Base-by-base conservation (phyloP, 768 basidiomycete genomes). In the Mycena floridula region DNA sequence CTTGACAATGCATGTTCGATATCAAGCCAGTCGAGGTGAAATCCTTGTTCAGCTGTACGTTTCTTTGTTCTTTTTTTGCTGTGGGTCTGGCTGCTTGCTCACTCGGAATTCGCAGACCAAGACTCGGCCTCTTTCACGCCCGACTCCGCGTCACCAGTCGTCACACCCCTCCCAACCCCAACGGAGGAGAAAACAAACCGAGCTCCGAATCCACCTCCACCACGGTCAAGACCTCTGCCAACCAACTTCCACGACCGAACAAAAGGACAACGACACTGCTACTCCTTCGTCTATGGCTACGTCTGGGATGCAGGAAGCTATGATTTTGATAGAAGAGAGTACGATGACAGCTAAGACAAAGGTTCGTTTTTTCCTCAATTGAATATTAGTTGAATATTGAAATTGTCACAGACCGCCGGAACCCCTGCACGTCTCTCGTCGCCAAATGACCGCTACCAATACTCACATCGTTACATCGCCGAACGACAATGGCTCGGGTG, bases 391-490 rank as follows among this genome's bases (percentile, higher is more conserved):
- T 46, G 18, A 37, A 49, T 20, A 48, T 37, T n/a, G n/a, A n/a
- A n/a, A n/a, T n/a, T n/a, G n/a, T n/a, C n/a, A n/a, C n/a, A n/a
- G 20, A 30, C 13, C 41, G 38, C 43, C 6, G 28, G 23, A 7
- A 22, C 40, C 41, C 41, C 51, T 25, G 43, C 48, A 25, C 37
- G 40, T 20, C 30, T 36, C 13, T 27, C 51, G n/a, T 26, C 52
- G 48, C 16, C 38, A 52, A 21, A 53, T 54, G 16, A 62, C 50
- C 36, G 57, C 63, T 11, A 43, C 47, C 40, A 50, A 46, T 23
- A 30, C 50, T 16, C n/a, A 43, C 24, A 52, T 39, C 37, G 47
- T 6, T 47, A 54, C 30, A 53, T 54, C 20, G 40, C 50, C 5
- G 6, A 39, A 24, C 9, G 23, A 3, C 9, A 39, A 15, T 38